These are phyloP conservation scores for Dendrobium catenatum DNA, from an alignment of 106 monocot species.

Conservation along the genomic window DNA sequence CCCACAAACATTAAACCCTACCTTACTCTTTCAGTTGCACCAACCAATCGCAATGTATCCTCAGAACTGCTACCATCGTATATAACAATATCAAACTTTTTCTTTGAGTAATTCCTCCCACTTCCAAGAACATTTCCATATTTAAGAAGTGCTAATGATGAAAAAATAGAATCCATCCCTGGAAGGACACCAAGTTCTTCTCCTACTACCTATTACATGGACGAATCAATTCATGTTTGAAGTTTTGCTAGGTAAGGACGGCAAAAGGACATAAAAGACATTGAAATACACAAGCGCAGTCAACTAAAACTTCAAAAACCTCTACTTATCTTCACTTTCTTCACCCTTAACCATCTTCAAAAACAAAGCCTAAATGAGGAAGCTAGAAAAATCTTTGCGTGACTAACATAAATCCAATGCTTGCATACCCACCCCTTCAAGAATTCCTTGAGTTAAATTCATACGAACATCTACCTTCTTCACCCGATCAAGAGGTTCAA, in stretches of 20 bases:
- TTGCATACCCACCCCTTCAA: constrained; percentile 77
- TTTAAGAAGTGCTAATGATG: constrained; percentile 66
- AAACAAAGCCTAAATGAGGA: not conserved
- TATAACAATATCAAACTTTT: constrained; percentile 60
- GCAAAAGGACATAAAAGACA: not conserved
- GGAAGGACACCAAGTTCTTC: constrained; percentile 93
- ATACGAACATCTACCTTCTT: constrained; percentile 87
- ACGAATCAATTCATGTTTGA: not conserved
- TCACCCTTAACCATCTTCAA: not conserved
- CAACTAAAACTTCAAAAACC: not conserved
- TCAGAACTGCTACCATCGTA: constrained; percentile 83
- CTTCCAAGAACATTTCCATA: constrained; percentile 52
- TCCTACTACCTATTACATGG: constrained; percentile 66
- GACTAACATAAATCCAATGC: not conserved
- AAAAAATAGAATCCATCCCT: constrained; percentile 88
- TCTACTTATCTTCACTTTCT: not conserved
- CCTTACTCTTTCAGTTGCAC: constrained; percentile 79
- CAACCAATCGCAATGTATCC: constrained; percentile 75
- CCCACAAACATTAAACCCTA: constrained; percentile 11
- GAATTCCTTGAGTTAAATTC: constrained; percentile 84
- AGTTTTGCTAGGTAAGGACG: not conserved
- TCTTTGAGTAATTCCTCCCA: constrained; percentile 17
- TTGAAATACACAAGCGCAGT: not conserved
- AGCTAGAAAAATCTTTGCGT: not conserved
- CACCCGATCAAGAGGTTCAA: constrained; percentile 73